Conservation (phyloP, 2,329 filamentous ascomycete species). For the Elsinoe fawcettii region DNA sequence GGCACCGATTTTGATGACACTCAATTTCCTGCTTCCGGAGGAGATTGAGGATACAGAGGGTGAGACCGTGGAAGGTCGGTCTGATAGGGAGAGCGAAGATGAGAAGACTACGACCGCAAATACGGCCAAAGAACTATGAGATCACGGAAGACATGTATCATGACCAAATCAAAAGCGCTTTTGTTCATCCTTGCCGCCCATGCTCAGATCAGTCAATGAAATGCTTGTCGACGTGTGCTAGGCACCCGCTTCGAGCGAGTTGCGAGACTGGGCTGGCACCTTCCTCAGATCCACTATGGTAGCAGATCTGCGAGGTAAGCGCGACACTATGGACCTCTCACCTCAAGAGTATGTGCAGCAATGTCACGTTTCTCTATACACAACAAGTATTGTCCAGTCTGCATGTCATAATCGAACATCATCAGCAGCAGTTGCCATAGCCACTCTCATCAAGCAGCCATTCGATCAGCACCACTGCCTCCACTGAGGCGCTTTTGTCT, state of each 20-base stretch:
- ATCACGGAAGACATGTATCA: neutral
- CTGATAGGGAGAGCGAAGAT: neutral
- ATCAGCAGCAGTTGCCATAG: no score
- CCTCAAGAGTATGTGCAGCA: no score
- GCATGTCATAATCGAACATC: no score
- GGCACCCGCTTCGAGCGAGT: no score
- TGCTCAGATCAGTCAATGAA: no score
- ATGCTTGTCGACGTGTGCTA: no score
- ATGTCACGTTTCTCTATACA: no score
- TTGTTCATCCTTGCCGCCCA: neutral
- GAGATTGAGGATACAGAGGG: constrained; percentile 60
- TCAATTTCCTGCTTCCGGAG: constrained; percentile 66
- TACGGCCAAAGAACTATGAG: neutral
- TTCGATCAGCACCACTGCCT: neutral
- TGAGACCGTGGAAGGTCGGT: constrained; percentile 20
- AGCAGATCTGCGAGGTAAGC: neutral
- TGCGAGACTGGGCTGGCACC: no score
- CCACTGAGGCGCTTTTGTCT: neutral
- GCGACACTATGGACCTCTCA: no score
- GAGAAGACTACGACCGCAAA: neutral
- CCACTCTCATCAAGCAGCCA: neutral
- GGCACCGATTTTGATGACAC: constrained; percentile 61
- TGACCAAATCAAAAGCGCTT: neutral
- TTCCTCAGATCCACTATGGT: neutral
- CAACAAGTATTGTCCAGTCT: no score